These are phyloP conservation scores for Musa beccarii DNA, from an alignment of 176 grass and related monocot species.

Conservation along the genomic window DNA sequence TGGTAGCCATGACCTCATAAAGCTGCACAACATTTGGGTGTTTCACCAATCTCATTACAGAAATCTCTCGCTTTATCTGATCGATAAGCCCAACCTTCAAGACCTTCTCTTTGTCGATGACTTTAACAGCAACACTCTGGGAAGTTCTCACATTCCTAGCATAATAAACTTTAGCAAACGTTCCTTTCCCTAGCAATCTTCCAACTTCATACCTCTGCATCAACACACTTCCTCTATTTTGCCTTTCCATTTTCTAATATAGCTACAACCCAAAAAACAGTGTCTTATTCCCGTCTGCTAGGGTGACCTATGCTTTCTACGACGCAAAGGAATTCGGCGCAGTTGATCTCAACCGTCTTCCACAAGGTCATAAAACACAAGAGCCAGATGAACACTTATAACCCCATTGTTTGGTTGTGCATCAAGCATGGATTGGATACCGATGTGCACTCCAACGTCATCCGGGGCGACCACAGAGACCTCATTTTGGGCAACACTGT, in stretches of 20 bases:
- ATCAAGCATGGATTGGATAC: not conserved
- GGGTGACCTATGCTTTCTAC: too few relatives aligned
- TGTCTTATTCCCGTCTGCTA: not conserved
- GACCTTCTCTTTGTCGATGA: constrained; percentile 3
- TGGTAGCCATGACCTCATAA: constrained; percentile 9
- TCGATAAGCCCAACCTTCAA: not conserved
- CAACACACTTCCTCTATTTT: not conserved
- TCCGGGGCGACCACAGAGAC: too few relatives aligned
- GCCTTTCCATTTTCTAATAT: not conserved
- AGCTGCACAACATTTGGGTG: constrained; percentile 12
- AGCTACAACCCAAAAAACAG: not conserved
- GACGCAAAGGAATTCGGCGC: too few relatives aligned
- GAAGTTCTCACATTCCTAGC: constrained; percentile 1
- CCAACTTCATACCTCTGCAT: not conserved
- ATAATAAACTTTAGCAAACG: constrained; percentile 2
- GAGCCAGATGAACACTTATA: not conserved
- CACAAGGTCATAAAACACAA: not conserved
- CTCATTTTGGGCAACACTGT: too few relatives aligned
- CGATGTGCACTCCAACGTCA: too few relatives aligned
- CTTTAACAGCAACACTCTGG: constrained; percentile 1
- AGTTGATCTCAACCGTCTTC: not conserved
- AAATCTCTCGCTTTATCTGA: constrained; percentile 6
- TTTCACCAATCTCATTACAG: not conserved
- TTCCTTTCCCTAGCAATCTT: constrained; percentile 1
- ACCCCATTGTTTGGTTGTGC: not conserved